Base-by-base conservation (phyloP, 441 rosid genomes). In the Monsonia emarginata region DNA sequence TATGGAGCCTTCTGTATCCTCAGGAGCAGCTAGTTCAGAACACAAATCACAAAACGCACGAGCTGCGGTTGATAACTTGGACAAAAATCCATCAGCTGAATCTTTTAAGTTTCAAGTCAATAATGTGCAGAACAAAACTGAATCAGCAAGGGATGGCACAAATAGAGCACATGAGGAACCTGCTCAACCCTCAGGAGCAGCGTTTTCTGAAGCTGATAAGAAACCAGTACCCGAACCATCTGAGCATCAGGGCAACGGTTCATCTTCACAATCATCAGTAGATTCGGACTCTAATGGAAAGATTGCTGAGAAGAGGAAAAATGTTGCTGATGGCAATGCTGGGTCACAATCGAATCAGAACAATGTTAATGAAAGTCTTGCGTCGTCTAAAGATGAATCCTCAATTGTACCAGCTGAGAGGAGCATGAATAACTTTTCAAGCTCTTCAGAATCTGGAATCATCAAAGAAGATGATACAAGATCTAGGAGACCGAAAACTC, bases 201-300 rank as follows among this genome's bases (percentile, higher is more conserved):
- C 61, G 40, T 22, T 52, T 66, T 50, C 71, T 30, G 75, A 62
- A 54, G 52, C 68, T 48, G 69, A 65, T 64, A 61, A 66, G 38
- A 27, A 54, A 50, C 62, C 73, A 25, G 68, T 24, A 27, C 68
- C 27, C 52, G 72, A 71, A 74, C 74, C 28, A 59, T 71, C 7
- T n/a, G 82, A 79, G 74, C 69, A 46, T 69, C 46, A 31, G 3
- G 69, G 72, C 48, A 79, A 48, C 14, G 66, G 44, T 69, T 84
- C 82, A 24, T 77, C 83, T 60, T 26, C 66, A 69, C 81, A 74
- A 2, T 81, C 88, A 44, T 87, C 84, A 62, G 42, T 78, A 52
- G 85, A 84, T 68, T 75, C 81, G 42, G 73, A 83, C 61, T 79
- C 78, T 50, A 82, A 78, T 66, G 64, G 18, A 64, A 62, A 71